A percentile compares a stretch with the other conserved stretches of the same genome.
phyloP scores from a whole-genome alignment of 345 rosid genomes.

The Eucalyptus leucophloia region DNA sequence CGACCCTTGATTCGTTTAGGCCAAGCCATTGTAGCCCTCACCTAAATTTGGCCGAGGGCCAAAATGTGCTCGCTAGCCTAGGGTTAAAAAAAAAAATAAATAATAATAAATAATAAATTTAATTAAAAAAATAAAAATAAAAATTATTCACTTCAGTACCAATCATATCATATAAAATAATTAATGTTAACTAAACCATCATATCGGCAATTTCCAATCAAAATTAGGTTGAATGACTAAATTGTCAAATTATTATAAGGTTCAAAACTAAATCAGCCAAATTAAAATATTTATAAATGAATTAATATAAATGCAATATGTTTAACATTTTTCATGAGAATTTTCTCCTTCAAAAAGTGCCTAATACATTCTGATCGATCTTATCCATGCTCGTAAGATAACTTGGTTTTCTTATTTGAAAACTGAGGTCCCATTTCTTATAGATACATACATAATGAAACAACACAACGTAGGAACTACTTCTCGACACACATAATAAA shows the following conservation, averaged over 20 bases:
- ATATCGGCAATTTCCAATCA: background rate
- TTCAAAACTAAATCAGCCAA: fast-evolving
- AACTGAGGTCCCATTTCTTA: background rate
- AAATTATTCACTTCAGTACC: fast-evolving
- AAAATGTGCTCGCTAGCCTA: no score
- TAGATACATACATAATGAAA: background rate
- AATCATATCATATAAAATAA: fast-evolving
- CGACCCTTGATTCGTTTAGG: background rate
- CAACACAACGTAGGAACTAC: background rate
- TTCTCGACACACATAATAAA: background rate
- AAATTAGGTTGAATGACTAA: background rate
- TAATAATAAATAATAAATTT: no score
- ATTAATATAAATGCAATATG: background rate
- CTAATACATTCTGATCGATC: background rate
- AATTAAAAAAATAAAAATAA: no score
- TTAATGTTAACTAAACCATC: background rate
- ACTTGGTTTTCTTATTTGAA: background rate
- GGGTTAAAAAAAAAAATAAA: background rate
- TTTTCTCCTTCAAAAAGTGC: background rate
- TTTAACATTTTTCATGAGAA: background rate
- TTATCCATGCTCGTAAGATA: background rate
- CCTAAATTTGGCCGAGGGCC: no score
- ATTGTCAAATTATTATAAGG: background rate
- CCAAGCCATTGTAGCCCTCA: background rate
- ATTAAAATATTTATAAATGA: no score